phyloP scores from a whole-genome alignment of 257 asterid genomes.

The Rubia yunnanensis region DNA sequence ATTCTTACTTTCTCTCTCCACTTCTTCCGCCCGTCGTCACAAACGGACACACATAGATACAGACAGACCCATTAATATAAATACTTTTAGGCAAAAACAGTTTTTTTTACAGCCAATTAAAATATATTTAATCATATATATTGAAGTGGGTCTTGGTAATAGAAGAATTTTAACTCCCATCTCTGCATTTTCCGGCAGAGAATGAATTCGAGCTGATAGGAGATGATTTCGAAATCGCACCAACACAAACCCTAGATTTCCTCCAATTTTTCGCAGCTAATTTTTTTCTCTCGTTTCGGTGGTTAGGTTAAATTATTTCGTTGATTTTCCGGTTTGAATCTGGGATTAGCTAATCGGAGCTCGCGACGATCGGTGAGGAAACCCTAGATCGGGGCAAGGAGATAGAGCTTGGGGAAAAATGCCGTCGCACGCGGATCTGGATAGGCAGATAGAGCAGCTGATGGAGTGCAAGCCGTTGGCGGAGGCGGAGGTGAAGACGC shows the following conservation, averaged over 20 bases:
- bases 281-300: neutral
- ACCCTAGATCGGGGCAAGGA: slow-evolving; percentile 30
- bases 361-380: slow-evolving; percentile 2
- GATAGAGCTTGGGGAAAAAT: slow-evolving; percentile 26
- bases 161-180: neutral
- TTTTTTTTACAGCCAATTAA: neutral
- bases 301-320: neutral
- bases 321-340: neutral
- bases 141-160: neutral
- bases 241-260: neutral
- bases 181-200: slow-evolving; percentile 15
- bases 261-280: slow-evolving; percentile 4
- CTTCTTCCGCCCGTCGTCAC: slow-evolving; percentile 5
- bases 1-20: slow-evolving; percentile 17
- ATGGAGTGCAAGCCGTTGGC: slow-evolving; percentile 85
- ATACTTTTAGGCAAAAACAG: neutral
- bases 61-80: slow-evolving; percentile 4
- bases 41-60: slow-evolving; percentile 11
- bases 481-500: slow-evolving; percentile 64
- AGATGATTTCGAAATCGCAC: slow-evolving; percentile 12
- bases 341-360: neutral
- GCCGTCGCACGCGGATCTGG: slow-evolving; percentile 87
- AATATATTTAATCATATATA: neutral
- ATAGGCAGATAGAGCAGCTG: slow-evolving; percentile 78
- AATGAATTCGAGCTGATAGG: slow-evolving; percentile 15